Percentiles rank a stretch among this genome's conserved stretches.
Conservation (phyloP, 2,329 filamentous ascomycete species). For the Westerdykella ornata region DNA sequence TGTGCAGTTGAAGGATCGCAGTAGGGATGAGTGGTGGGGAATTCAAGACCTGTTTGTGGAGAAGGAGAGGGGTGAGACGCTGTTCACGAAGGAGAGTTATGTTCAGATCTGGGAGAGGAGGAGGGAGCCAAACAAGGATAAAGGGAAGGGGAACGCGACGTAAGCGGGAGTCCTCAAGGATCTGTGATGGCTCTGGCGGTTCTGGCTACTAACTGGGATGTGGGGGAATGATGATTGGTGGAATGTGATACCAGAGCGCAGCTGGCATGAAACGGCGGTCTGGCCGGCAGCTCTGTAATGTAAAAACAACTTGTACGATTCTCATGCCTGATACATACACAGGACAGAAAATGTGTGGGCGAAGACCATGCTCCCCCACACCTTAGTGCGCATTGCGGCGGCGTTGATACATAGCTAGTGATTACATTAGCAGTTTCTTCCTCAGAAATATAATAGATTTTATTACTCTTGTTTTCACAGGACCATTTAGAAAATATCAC, state of each 20-base stretch:
- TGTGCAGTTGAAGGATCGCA: slow-evolving; percentile 78
- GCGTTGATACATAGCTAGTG: too few species aligned
- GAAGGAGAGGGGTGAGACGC: slow-evolving; percentile 75
- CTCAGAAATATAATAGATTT: too few species aligned
- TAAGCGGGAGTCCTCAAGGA: background rate
- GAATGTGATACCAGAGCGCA: too few species aligned
- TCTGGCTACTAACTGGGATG: background rate
- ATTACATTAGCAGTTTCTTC: too few species aligned
- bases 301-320: background rate
- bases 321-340: too few species aligned
- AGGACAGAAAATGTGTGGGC: too few species aligned
- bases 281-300: background rate
- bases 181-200: background rate
- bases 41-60: slow-evolving; percentile 93
- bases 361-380: too few species aligned
- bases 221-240: too few species aligned
- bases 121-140: slow-evolving; percentile 34
- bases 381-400: too few species aligned
- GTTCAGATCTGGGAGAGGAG: slow-evolving; percentile 93
- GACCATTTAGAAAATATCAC: too few species aligned
- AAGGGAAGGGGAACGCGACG: slow-evolving; percentile 4
- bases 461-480: too few species aligned
- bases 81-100: slow-evolving; percentile 92
- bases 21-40: slow-evolving; percentile 80
- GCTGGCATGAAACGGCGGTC: background rate